Percentiles rank a stretch among this genome's conserved stretches.
Evolutionary conservation across 75 land plant species (phyloP).

Genomic region (Pinus albicaulis): DNA sequence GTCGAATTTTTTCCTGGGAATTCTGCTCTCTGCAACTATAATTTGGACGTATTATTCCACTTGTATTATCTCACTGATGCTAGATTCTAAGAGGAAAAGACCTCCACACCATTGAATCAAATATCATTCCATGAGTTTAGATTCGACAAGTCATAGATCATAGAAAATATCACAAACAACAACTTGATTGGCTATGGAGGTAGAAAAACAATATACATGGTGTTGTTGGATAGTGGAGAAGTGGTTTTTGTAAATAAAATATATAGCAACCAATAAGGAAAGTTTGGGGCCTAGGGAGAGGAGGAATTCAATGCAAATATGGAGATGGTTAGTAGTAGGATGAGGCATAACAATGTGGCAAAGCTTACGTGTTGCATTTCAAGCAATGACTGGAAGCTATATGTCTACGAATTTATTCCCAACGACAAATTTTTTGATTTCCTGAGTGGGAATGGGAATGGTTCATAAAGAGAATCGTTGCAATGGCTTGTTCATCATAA

Average conservation of each 20-base stretch:
- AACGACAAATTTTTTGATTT: conserved; percentile 59
- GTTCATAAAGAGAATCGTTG: not conserved
- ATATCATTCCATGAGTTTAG: conserved; percentile 37
- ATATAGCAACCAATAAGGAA: conserved; percentile 1
- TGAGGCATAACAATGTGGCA: conserved; percentile 46
- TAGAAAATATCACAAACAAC: conserved; percentile 16
- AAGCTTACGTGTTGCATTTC: conserved; percentile 55
- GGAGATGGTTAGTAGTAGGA: conserved; percentile 24
- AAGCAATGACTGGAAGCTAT: conserved; percentile 33
- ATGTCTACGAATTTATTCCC: conserved; percentile 72
- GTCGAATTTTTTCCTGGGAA: not conserved
- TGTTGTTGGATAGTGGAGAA: conserved; percentile 13
- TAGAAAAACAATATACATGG: conserved; percentile 45
- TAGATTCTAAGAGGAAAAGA: not conserved
- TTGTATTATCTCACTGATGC: not conserved
- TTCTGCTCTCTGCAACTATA: not conserved
- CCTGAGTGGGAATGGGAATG: conserved; percentile 31
- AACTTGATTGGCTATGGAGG: conserved; percentile 53
- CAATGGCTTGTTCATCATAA: conserved; percentile 6
- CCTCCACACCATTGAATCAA: conserved; percentile 48
- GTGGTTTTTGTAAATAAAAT: conserved; percentile 55
- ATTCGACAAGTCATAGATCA: conserved; percentile 35
- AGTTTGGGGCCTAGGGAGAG: conserved; percentile 5
- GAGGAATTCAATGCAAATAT: conserved; percentile 43
- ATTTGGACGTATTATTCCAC: not conserved